phyloP scores from a whole-genome alignment of 2,329 filamentous ascomycete genomes.

The Thielaviopsis populi region DNA sequence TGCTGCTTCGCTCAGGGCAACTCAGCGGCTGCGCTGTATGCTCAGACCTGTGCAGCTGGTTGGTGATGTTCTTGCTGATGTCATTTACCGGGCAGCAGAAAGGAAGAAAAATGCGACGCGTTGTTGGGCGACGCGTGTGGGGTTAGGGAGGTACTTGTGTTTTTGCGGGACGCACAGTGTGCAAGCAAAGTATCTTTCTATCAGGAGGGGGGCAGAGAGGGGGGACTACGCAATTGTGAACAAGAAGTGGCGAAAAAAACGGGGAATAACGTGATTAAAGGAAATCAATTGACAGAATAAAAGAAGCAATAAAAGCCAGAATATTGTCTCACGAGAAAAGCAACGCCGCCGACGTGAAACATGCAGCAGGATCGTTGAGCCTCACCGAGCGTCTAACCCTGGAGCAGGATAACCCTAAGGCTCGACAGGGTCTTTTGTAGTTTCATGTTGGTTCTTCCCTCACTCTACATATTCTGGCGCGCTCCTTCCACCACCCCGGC shows the following conservation, averaged over 20 bases:
- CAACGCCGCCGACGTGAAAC: too few relatives aligned
- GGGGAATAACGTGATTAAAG: background rate
- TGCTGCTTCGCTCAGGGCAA: background rate
- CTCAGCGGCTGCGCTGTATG: background rate
- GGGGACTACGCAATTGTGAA: too few relatives aligned
- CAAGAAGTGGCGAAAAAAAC: background rate
- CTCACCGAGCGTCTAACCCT: background rate
- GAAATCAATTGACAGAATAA: background rate
- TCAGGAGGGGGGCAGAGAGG: background rate
- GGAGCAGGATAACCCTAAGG: background rate
- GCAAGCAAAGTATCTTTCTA: background rate
- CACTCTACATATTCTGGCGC: too few relatives aligned
- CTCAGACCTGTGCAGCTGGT: background rate
- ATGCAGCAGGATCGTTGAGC: background rate
- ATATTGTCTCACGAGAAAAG: too few relatives aligned
- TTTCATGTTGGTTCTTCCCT: background rate
- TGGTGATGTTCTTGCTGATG: background rate
- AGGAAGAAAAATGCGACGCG: conserved; percentile 11
- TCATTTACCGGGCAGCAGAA: background rate
- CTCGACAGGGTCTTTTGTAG: too few relatives aligned
- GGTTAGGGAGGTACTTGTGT: conserved; percentile 7
- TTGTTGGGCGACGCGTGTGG: conserved; percentile 6
- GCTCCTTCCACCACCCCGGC: background rate
- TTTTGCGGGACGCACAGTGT: background rate
- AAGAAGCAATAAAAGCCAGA: background rate